A percentile compares a stretch with the other conserved stretches of the same genome.
Evolutionary conservation across 2,329 filamentous ascomycete species (phyloP).

Genomic region (Westerdykella ornata): DNA sequence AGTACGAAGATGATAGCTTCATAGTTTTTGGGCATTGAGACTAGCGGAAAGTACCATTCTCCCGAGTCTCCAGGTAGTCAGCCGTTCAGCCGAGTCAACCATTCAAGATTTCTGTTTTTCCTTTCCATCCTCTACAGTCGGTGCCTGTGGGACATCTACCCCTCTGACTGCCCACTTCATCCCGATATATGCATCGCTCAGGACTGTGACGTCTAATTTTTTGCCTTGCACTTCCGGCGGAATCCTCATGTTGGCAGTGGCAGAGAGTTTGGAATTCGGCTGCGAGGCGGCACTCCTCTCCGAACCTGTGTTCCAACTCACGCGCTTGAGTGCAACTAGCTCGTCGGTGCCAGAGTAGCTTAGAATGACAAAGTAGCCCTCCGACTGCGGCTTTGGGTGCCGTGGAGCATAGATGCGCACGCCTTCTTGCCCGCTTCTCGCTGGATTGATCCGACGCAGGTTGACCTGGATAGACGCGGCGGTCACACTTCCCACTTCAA

Average conservation of each 20-base stretch:
- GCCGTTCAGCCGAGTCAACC: background rate
- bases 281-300: slow-evolving; percentile 11
- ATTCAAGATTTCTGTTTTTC: slow-evolving; percentile 10
- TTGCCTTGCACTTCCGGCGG: slow-evolving; percentile 50
- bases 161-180: slow-evolving; percentile 56
- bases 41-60: too few relatives aligned
- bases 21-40: background rate
- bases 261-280: slow-evolving; percentile 40
- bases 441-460: slow-evolving; percentile 60
- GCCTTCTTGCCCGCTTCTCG: slow-evolving; percentile 39
- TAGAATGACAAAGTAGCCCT: slow-evolving; percentile 84
- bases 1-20: background rate
- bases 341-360: slow-evolving; percentile 63
- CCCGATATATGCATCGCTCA: slow-evolving; percentile 83
- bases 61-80: background rate
- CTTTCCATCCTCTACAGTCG: slow-evolving; percentile 27
- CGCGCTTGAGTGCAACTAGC: slow-evolving; percentile 76
- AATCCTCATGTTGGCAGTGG: slow-evolving; percentile 55
- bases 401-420: slow-evolving; percentile 76
- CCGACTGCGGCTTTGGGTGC: slow-evolving; percentile 90
- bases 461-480: slow-evolving; percentile 57
- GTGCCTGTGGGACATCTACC: slow-evolving; percentile 45
- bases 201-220: slow-evolving; percentile 65
- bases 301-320: slow-evolving; percentile 60
- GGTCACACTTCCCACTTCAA: slow-evolving; percentile 57